Percentiles rank a stretch among this genome's conserved stretches.
These are phyloP conservation scores for Leavenworthia alabamica DNA, from an alignment of 345 rosid species.

Conservation along the genomic window DNA sequence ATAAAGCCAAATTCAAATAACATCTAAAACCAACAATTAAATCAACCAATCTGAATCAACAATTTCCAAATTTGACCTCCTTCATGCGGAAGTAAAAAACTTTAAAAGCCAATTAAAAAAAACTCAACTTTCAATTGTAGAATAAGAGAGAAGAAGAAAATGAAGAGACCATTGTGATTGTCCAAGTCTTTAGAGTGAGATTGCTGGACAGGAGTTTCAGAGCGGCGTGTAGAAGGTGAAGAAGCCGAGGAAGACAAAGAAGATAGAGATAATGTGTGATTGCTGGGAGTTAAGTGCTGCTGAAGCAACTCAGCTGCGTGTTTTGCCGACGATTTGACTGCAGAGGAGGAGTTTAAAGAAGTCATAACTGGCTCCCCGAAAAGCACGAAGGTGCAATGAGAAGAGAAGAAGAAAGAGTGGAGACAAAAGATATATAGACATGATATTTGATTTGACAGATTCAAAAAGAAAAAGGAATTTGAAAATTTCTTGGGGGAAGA, in stretches of 20 bases:
- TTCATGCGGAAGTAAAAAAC: neutral
- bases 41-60: neutral
- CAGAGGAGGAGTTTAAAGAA: conserved; percentile 28
- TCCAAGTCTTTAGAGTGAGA: conserved; percentile 39
- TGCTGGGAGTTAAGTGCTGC: conserved; percentile 24
- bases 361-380: neutral
- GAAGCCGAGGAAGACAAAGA: conserved; percentile 30
- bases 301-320: conserved; percentile 35
- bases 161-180: conserved; percentile 45
- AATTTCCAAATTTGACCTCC: conserved; percentile 8
- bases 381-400: neutral
- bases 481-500: conserved; percentile 19
- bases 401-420: neutral
- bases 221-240: conserved; percentile 43
- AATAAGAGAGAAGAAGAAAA: neutral
- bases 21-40: too few relatives aligned
- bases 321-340: conserved; percentile 34
- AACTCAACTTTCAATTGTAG: too few relatives aligned
- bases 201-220: conserved; percentile 51
- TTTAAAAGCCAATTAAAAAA: neutral
- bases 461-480: conserved; percentile 5
- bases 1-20: neutral
- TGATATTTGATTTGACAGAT: neutral
- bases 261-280: conserved; percentile 33
- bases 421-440: too few relatives aligned